Percentiles rank a stretch among this genome's conserved stretches.
Conservation (phyloP, 2,329 filamentous ascomycete species). For the Xylariaceae sp. region DNA sequence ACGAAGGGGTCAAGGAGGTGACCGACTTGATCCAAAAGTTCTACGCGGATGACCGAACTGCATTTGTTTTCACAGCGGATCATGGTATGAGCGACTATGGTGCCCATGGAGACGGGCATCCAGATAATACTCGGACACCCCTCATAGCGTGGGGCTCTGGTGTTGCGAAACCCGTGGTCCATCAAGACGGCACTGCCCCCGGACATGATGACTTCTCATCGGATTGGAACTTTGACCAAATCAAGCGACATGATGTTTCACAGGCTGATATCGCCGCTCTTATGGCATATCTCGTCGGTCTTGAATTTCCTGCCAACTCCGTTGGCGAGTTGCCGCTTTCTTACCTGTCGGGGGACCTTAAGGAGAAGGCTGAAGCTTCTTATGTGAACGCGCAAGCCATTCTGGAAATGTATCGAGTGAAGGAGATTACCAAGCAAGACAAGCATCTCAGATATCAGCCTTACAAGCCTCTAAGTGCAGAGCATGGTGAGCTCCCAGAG, state of each 20-base stretch:
- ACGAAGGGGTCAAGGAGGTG: conserved; percentile 82
- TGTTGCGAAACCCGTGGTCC: conserved; percentile 67
- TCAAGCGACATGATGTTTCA: conserved; percentile 84
- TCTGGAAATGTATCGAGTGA: conserved; percentile 92
- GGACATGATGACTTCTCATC: conserved; percentile 90
- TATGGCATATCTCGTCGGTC: conserved; percentile 87
- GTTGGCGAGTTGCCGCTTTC: conserved; percentile 87
- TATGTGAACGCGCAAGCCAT: conserved; percentile 82
- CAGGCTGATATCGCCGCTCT: conserved; percentile 93
- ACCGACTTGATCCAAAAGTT: conserved; percentile 78
- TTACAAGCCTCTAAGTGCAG: conserved; percentile 65
- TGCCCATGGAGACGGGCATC: conserved; percentile 97
- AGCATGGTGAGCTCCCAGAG: conserved; percentile 57
- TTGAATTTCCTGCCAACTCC: conserved; percentile 92
- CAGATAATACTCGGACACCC: conserved; percentile 92
- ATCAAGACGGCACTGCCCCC: conserved; percentile 54
- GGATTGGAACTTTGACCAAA: conserved; percentile 78
- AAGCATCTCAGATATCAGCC: conserved; percentile 74
- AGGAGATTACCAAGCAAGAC: conserved; percentile 77
- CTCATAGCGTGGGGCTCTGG: conserved; percentile 92
- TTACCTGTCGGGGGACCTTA: conserved; percentile 67
- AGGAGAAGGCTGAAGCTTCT: conserved; percentile 78
- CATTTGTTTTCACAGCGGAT: conserved; percentile 95
- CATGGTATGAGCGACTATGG: conserved; percentile 99
- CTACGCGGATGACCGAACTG: conserved; percentile 79